These are phyloP conservation scores for Carallia pectinifolia DNA, from an alignment of 345 rosid species.

Conservation along the genomic window DNA sequence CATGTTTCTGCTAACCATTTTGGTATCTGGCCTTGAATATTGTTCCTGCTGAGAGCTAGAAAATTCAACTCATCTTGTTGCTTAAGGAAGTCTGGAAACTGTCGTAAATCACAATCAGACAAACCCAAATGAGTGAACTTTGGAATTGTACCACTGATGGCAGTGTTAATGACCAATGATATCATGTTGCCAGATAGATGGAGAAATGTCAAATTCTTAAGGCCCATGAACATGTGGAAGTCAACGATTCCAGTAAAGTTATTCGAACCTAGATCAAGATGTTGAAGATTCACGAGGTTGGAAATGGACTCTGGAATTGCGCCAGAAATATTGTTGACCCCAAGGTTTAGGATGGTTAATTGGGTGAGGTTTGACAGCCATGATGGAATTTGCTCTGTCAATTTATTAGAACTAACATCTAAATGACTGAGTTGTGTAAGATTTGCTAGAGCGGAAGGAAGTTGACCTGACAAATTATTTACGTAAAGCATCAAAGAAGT, in stretches of 20 bases:
- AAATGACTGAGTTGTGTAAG: background rate
- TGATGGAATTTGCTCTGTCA: background rate
- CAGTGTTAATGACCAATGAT: background rate
- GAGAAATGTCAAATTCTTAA: background rate
- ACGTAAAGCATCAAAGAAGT: background rate
- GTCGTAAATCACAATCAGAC: constrained; percentile 16
- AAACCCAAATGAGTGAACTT: background rate
- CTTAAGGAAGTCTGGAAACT: constrained; percentile 20
- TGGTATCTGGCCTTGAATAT: constrained; percentile 23
- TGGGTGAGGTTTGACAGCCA: background rate
- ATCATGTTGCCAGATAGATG: constrained; percentile 14
- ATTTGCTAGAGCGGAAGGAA: constrained; percentile 7
- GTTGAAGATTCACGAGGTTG: no score
- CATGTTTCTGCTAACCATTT: constrained; percentile 18
- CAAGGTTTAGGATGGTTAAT: no score
- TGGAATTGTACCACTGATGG: background rate
- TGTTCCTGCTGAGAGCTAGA: constrained; percentile 17
- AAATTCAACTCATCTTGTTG: background rate
- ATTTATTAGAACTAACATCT: background rate
- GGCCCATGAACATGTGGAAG: background rate
- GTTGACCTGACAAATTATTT: background rate
- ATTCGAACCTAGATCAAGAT: background rate
- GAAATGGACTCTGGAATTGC: no score
- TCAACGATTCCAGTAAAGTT: constrained; percentile 11
- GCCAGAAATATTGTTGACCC: no score